Evolutionary conservation across 2,329 filamentous ascomycete genomes (phyloP).

Genomic region (Fusarium proliferatum): DNA sequence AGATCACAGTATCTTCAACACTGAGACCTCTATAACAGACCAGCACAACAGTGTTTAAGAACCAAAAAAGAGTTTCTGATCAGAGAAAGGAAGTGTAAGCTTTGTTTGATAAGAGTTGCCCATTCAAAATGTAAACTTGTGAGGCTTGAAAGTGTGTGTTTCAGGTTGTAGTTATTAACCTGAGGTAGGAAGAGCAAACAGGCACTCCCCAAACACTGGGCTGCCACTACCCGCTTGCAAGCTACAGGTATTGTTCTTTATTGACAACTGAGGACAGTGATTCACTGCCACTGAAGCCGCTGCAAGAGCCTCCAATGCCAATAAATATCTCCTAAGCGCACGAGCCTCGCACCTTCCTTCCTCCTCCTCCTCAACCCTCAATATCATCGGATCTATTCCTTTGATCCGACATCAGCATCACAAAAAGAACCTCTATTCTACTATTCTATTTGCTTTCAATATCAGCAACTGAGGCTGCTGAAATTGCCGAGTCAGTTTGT

Average conservation of each 20-base stretch:
- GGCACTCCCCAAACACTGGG: neutral
- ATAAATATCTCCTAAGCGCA: neutral
- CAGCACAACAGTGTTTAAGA: neutral
- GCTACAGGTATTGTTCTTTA: neutral
- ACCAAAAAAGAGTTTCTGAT: neutral
- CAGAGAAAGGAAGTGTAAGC: neutral
- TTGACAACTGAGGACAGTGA: constrained; percentile 10
- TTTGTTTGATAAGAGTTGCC: neutral
- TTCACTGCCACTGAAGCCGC: constrained; percentile 3
- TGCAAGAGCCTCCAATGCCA: neutral
- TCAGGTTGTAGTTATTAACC: neutral
- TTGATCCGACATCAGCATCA: neutral
- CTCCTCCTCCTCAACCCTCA: constrained; percentile 7
- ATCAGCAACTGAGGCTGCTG: neutral
- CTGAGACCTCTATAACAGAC: neutral
- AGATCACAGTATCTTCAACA: neutral
- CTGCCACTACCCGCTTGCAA: neutral
- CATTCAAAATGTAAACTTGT: neutral
- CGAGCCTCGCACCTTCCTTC: neutral
- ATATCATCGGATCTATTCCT: neutral
- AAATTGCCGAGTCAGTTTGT: neutral
- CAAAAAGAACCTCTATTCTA: neutral
- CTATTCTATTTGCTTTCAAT: neutral
- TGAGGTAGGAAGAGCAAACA: neutral
- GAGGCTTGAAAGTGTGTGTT: neutral